Base-by-base conservation (phyloP, 2,329 filamentous ascomycete genomes). In the Westerdykella sp. region DNA sequence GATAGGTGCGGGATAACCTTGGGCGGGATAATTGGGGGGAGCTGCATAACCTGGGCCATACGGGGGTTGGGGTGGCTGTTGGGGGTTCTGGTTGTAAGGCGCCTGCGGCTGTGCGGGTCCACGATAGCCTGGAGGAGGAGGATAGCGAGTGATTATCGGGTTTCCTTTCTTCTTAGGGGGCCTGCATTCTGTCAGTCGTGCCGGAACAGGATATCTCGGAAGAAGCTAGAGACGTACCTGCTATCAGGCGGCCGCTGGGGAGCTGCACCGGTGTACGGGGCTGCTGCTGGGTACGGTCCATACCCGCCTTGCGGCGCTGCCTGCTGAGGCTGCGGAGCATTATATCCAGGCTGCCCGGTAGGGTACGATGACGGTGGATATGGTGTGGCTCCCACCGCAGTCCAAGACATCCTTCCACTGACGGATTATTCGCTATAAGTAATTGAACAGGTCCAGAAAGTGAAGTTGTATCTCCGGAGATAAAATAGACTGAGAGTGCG, bases 61-160 rank as follows among this genome's bases (percentile, higher is more conserved):
- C 28, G 49, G 46, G 31, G 59, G 51, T 36, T 60, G 60, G 15
- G 51, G 50, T 36, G 48, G 43, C 37, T 59, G 61, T 47, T 59
- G 60, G 36, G 59, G 57, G 35, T 54, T 50, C 42, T 51, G 42
- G 37, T 52, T 53, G 40, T 59, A 65, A 23, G 57, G 53, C 14
- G 50, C 56, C 41, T 63, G 59, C 36, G 59, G 53, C 44, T 63
- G 63, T 37, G 56, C 55, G 34, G 62, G 62, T 31, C 62, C 59
- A 39, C 57, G 64, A 48, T 73, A 74, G 12, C 70, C 70, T n/a
- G 71, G 71, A 23, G 72, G 73, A 34, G 71, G 72, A 39, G 72
- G 69, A 57, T 74, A 75, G 25, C 69, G 63, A 6, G 72, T 75
- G 47, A 74, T 73, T 50, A 74, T 64, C 6, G 71, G 69, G 46